phyloP scores from a whole-genome alignment of 371 early-diverging fungal genomes.

The Circinella minor region DNA sequence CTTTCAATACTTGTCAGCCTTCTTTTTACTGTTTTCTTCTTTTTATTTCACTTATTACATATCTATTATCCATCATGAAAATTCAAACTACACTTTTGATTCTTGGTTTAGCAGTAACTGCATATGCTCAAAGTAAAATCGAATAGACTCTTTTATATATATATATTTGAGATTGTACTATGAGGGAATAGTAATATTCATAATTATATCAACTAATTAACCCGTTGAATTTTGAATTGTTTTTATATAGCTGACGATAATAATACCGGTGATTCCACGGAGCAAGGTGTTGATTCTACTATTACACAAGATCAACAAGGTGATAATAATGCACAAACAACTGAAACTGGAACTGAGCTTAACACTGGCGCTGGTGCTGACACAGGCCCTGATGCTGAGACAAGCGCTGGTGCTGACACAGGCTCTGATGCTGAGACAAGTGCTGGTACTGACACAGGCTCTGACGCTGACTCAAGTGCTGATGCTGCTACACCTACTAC shows the following conservation, averaged over 20 bases:
- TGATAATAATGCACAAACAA: too few species aligned
- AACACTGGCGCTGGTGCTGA: too few species aligned
- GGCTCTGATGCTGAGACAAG: background rate
- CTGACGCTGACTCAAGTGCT: background rate
- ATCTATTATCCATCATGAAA: background rate
- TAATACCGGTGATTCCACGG: background rate
- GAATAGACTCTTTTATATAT: too few species aligned
- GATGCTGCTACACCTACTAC: constrained; percentile 2
- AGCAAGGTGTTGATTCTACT: background rate
- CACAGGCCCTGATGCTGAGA: background rate
- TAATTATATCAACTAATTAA: too few species aligned
- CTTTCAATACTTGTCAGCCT: too few species aligned
- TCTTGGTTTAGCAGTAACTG: background rate
- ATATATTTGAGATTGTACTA: too few species aligned
- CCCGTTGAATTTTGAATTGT: too few species aligned
- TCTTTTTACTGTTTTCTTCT: too few species aligned
- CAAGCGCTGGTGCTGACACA: background rate
- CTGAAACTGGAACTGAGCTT: too few species aligned
- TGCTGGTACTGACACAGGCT: background rate
- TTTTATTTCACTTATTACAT: background rate
- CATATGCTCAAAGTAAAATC: background rate
- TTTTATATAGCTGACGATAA: too few species aligned
- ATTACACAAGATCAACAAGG: background rate
- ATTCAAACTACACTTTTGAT: constrained; percentile 1
- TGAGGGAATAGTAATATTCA: too few species aligned